Base-by-base conservation (phyloP, 2,329 filamentous ascomycete genomes). In the Diaporthe longicolla region DNA sequence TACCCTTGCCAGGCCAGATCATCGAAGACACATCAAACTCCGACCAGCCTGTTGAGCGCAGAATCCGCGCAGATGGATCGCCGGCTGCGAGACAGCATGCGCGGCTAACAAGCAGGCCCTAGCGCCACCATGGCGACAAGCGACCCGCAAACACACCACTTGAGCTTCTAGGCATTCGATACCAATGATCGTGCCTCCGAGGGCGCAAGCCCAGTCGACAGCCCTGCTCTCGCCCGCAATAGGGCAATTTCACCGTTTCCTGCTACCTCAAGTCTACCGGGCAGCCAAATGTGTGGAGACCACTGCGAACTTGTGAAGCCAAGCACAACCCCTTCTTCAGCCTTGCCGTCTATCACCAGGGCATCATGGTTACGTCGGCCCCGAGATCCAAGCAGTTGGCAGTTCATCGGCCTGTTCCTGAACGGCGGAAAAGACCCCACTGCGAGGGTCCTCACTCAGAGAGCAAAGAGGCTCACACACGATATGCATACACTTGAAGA, bases 141-240 rank as follows among this genome's bases (percentile, higher is more conserved):
- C 63, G 32, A 54, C 48, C 63, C 63, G n/a, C 63, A 68, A 26
- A 45, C 24, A 26, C 21, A 35, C 45, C 29, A 48, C 61, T 10
- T 32, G 29, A 45, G 61, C 61, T 21, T 21, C 21, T 26, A 9
- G 29, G 35, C 45, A 19, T 50, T n/a, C 59, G n/a, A 15, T 32
- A 45, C 15, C 37, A 45, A 19, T 29, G 24, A 4, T n/a, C 21
- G 26, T 35, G 59, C 11, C 59, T 19, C 19, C 48, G 5, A 24
- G 59, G 26, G 11, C n/a, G 35, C 43, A n/a, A 11, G 8, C 24
- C 59, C 10, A 7, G 19, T 24, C 24, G 37, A 13, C 40, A 15
- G 24, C 21, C 26, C 58, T 29, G 19, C 11, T 45, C 17, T 45
- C n/a, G 24, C 58, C 43, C n/a, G 11, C 2, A 24, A 45, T 45